Percentiles rank a stretch among this genome's conserved stretches.
These are phyloP conservation scores for Centella asiatica DNA, from an alignment of 129 eudicot species.

Conservation along the genomic window DNA sequence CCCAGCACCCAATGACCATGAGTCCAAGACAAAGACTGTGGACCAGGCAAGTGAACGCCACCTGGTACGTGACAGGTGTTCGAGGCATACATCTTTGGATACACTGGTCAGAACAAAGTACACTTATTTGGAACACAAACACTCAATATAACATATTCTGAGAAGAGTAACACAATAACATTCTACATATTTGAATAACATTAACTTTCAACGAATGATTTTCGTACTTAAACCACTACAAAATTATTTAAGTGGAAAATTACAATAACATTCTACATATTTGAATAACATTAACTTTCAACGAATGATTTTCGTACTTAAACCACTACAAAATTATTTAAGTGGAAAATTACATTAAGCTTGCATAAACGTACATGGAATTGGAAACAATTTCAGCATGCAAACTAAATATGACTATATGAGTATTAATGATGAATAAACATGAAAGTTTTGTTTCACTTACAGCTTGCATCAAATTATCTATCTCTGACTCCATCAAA, in stretches of 20 bases:
- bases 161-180: background rate
- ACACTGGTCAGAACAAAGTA: background rate
- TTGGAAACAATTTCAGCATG: background rate
- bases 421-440: background rate
- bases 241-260: background rate
- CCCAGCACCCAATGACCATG: background rate
- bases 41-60: background rate
- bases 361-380: background rate
- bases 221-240: background rate
- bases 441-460: constrained; percentile 5
- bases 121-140: background rate
- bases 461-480: constrained; percentile 66
- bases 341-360: background rate
- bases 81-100: background rate
- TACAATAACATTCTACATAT: background rate
- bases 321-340: background rate
- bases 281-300: background rate
- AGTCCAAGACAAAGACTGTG: background rate
- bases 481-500: constrained; percentile 60
- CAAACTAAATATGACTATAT: background rate
- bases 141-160: background rate
- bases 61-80: background rate
- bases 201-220: background rate
- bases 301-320: background rate
- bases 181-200: background rate